These are phyloP conservation scores for Hamamelis virginiana DNA, from an alignment of 164 flowering plant genomes.

Conservation along the genomic window DNA sequence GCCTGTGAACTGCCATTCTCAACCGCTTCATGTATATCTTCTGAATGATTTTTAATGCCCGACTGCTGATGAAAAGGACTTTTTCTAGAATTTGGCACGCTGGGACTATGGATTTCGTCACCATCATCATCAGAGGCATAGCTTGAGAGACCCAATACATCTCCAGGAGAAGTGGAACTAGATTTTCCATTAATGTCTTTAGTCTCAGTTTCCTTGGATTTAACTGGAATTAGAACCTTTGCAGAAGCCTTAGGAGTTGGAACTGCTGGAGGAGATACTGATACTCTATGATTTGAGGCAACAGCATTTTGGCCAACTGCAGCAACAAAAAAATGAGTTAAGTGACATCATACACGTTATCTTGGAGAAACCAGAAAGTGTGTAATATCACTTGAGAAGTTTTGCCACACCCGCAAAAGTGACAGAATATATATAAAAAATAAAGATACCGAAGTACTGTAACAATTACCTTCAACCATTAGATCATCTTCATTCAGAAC, in stretches of 20 bases:
- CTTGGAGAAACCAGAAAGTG: neutral
- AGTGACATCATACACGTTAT: neutral
- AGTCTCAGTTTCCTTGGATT: conserved; percentile 35
- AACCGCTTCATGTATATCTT: conserved; percentile 18
- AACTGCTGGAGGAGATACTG: conserved; percentile 35
- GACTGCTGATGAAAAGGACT: conserved; percentile 21
- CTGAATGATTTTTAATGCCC: conserved; percentile 17
- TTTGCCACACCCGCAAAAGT: neutral
- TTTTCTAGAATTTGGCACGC: conserved; percentile 15
- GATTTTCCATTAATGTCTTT: conserved; percentile 45
- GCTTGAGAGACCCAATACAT: conserved; percentile 79
- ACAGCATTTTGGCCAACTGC: conserved; percentile 20
- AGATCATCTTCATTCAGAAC: conserved; percentile 75
- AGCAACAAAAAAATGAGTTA: neutral
- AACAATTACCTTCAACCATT: conserved; percentile 49
- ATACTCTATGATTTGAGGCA: conserved; percentile 27
- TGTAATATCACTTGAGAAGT: neutral
- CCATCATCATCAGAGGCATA: conserved; percentile 83
- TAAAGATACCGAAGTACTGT: neutral
- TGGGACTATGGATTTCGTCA: conserved; percentile 44
- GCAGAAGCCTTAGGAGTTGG: conserved; percentile 55
- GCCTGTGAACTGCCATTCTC: conserved; percentile 33
- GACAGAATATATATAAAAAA: neutral
- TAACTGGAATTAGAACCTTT: conserved; percentile 53
- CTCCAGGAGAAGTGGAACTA: conserved; percentile 54